phyloP scores from a whole-genome alignment of 805 yeast species.

The Scheffersomyces lignosus region DNA sequence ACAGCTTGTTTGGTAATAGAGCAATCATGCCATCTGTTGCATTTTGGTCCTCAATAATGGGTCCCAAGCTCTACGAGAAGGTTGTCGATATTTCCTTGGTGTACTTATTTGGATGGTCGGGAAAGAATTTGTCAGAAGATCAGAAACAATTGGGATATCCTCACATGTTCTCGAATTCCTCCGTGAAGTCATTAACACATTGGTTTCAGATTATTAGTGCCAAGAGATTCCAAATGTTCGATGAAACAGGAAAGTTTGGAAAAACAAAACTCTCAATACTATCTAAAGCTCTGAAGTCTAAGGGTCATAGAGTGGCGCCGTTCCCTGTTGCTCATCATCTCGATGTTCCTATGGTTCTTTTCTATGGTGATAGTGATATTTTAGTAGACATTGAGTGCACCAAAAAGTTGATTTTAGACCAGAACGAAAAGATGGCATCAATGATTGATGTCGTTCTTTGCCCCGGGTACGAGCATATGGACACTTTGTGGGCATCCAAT shows the following conservation, averaged over 20 bases:
- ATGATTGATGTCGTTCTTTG: conserved; percentile 21
- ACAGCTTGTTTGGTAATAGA: conserved; percentile 24
- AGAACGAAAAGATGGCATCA: conserved; percentile 21
- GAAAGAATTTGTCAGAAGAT: conserved; percentile 18
- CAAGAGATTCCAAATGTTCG: conserved; percentile 32
- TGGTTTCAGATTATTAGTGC: conserved; percentile 34
- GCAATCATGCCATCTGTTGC: conserved; percentile 30
- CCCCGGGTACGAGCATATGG: conserved; percentile 32
- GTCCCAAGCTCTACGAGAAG: conserved; percentile 19
- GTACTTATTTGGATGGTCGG: conserved; percentile 29
- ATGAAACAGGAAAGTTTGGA: conserved; percentile 27
- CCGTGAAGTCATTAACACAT: conserved; percentile 28
- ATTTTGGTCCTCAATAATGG: conserved; percentile 27
- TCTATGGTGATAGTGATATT: conserved; percentile 29
- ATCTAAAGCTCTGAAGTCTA: conserved; percentile 13
- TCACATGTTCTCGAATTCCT: conserved; percentile 29
- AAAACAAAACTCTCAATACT: conserved; percentile 19
- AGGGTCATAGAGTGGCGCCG: conserved; percentile 22
- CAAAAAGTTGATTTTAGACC: conserved; percentile 19
- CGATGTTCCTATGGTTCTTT: conserved; percentile 26
- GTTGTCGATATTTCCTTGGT: conserved; percentile 24
- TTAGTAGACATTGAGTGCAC: conserved; percentile 29
- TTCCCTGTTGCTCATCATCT: conserved; percentile 31
- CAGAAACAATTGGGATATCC: conserved; percentile 30
- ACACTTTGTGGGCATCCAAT: conserved; percentile 28